These are phyloP conservation scores for Xylaria sp. DNA, from an alignment of 2,329 filamentous ascomycete genomes.

Conservation along the genomic window DNA sequence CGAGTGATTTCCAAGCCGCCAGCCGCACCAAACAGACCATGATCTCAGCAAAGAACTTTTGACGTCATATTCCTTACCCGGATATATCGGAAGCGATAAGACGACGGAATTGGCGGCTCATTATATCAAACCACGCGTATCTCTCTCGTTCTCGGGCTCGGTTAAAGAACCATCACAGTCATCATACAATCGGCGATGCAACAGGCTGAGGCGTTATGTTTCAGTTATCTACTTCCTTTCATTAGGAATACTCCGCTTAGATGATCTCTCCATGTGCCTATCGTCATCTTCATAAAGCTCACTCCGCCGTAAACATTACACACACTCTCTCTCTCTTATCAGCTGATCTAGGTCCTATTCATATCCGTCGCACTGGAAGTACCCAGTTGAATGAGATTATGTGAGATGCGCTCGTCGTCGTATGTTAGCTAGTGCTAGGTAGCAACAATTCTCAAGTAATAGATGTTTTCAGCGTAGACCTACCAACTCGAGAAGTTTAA, in stretches of 20 bases:
- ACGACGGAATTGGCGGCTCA: background rate
- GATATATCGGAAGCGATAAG: background rate
- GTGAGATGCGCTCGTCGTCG: too few relatives aligned
- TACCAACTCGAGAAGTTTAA: background rate
- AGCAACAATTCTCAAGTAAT: background rate
- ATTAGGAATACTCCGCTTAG: background rate
- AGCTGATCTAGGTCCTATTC: too few relatives aligned
- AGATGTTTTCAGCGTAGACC: background rate
- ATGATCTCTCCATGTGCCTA: background rate
- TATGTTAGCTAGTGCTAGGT: background rate
- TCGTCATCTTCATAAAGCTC: background rate
- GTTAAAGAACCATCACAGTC: background rate
- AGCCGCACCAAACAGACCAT: background rate
- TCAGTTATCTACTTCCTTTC: background rate
- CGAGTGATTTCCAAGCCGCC: background rate
- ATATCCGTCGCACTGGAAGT: too few relatives aligned
- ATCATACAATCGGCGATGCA: background rate
- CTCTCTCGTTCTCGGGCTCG: background rate
- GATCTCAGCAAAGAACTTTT: background rate
- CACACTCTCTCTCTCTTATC: too few relatives aligned
- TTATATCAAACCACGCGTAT: background rate
- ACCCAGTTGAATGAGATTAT: too few relatives aligned
- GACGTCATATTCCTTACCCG: background rate
- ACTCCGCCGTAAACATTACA: too few relatives aligned
- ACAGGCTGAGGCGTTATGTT: background rate